These are phyloP conservation scores for Flueggea neowawraea DNA, from an alignment of 441 rosid species.

Conservation along the genomic window DNA sequence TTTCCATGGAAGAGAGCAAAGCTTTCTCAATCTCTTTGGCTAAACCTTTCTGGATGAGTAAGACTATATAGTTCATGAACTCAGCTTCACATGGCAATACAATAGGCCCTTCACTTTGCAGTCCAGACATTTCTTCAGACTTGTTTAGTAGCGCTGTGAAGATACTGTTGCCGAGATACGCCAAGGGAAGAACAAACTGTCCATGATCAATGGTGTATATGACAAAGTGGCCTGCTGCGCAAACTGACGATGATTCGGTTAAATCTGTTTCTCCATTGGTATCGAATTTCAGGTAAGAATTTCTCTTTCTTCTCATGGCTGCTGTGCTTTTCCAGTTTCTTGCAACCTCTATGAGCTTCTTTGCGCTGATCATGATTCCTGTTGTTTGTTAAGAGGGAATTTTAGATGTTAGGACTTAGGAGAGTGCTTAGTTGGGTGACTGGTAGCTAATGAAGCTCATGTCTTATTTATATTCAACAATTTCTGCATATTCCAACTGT, in stretches of 20 bases:
- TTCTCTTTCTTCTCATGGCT: not conserved
- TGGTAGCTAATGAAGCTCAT: too few species aligned
- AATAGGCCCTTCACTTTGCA: conserved; percentile 10
- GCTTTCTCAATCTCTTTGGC: conserved; percentile 4
- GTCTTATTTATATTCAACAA: too few species aligned
- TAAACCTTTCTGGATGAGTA: conserved; percentile 7
- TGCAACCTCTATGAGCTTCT: too few species aligned
- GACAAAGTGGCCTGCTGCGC: conserved; percentile 2
- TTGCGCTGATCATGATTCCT: too few species aligned
- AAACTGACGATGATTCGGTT: too few species aligned
- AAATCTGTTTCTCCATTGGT: not conserved
- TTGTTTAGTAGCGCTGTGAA: conserved; percentile 6
- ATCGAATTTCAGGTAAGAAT: not conserved
- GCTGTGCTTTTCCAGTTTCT: conserved; percentile 1
- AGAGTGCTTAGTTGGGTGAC: too few species aligned
- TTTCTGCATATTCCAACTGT: too few species aligned
- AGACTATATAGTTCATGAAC: conserved; percentile 1
- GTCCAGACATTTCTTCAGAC: conserved; percentile 9
- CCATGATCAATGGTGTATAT: not conserved
- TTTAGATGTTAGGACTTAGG: too few species aligned
- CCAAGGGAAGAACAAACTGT: conserved; percentile 3
- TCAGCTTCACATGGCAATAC: conserved; percentile 12
- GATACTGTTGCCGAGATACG: not conserved
- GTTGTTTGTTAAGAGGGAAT: too few species aligned
- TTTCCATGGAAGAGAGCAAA: not conserved